Conservation (phyloP, 192 early-diverging fungal genomes). For the Phlyctochytrium arcticum region DNA sequence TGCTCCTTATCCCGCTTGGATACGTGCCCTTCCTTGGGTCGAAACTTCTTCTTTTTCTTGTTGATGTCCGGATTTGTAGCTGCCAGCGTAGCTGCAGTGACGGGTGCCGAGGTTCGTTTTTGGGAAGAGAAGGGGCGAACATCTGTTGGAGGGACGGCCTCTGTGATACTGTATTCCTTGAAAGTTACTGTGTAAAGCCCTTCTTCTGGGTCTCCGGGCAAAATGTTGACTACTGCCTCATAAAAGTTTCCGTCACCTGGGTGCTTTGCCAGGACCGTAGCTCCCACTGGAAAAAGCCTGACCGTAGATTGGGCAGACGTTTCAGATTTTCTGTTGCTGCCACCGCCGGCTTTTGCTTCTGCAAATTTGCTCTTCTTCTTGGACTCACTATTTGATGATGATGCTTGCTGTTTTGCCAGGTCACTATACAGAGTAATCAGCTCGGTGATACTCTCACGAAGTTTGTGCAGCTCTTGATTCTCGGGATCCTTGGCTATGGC, state of each 20-base stretch:
- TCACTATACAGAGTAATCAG: slow-evolving; percentile 54
- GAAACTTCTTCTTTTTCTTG: slow-evolving; percentile 48
- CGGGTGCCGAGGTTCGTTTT: slow-evolving; percentile 7
- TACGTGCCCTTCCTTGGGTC: slow-evolving; percentile 24
- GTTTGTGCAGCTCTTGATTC: slow-evolving; percentile 64
- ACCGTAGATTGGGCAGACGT: background rate
- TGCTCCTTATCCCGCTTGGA: slow-evolving; percentile 56
- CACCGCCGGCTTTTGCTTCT: background rate
- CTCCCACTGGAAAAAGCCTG: slow-evolving; percentile 46
- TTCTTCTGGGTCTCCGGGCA: slow-evolving; percentile 50
- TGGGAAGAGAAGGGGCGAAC: slow-evolving; percentile 7
- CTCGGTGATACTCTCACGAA: slow-evolving; percentile 62
- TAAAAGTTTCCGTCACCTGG: slow-evolving; percentile 65
- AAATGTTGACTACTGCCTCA: slow-evolving; percentile 54
- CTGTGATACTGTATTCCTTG: slow-evolving; percentile 6
- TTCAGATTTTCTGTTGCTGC: background rate
- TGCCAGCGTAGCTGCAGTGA: slow-evolving; percentile 27
- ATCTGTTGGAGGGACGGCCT: slow-evolving; percentile 12
- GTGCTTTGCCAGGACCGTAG: slow-evolving; percentile 62
- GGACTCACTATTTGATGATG: background rate
- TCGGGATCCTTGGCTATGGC: slow-evolving; percentile 63
- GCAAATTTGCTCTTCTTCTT: background rate
- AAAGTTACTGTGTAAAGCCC: slow-evolving; percentile 21
- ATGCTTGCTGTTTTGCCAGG: slow-evolving; percentile 1
- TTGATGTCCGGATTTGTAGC: slow-evolving; percentile 26